A percentile compares a stretch with the other conserved stretches of the same genome.
phyloP scores from a whole-genome alignment of 1,139 yeast species.

The Geotrichum australiense region DNA sequence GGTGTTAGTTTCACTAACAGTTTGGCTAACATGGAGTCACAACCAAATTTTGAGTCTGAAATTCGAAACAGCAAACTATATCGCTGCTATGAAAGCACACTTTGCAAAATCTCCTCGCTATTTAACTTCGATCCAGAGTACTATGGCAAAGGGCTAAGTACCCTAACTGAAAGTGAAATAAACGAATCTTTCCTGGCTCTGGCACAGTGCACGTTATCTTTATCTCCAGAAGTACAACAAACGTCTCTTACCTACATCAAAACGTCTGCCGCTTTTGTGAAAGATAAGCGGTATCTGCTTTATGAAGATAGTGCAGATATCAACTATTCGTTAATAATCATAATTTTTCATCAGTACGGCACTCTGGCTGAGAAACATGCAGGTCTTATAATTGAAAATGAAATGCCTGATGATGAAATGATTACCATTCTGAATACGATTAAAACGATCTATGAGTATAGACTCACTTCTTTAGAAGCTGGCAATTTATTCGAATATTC shows the following conservation, averaged over 20 bases:
- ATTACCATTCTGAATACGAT: slow-evolving; percentile 25
- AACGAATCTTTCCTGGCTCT: slow-evolving; percentile 13
- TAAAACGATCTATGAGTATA: slow-evolving; percentile 23
- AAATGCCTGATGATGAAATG: slow-evolving; percentile 18
- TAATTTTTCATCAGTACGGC: slow-evolving; percentile 11
- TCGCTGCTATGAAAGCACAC: slow-evolving; percentile 8
- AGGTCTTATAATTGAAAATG: slow-evolving; percentile 11
- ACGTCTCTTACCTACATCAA: slow-evolving; percentile 8
- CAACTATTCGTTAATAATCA: slow-evolving; percentile 1
- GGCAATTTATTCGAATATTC: slow-evolving; percentile 29
- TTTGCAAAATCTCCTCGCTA: slow-evolving; percentile 20
- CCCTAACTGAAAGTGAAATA: slow-evolving; percentile 13
- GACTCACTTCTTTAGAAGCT: slow-evolving; percentile 26
- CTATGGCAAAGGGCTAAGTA: slow-evolving; percentile 22
- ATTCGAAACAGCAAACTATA: slow-evolving; percentile 12
- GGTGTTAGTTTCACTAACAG: slow-evolving; percentile 16
- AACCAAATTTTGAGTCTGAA: slow-evolving; percentile 17
- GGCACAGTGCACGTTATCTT: slow-evolving; percentile 11
- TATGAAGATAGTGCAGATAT: slow-evolving; percentile 4
- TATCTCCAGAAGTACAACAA: slow-evolving; percentile 10
- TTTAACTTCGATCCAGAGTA: slow-evolving; percentile 23
- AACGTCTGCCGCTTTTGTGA: not conserved
- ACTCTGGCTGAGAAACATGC: slow-evolving; percentile 14
- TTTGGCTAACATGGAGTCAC: slow-evolving; percentile 17
- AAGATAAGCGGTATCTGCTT: not conserved